Percentiles rank a stretch among this genome's conserved stretches.
These are phyloP conservation scores for Danielia reshetovae DNA, from an alignment of 805 yeast species.

Conservation along the genomic window DNA sequence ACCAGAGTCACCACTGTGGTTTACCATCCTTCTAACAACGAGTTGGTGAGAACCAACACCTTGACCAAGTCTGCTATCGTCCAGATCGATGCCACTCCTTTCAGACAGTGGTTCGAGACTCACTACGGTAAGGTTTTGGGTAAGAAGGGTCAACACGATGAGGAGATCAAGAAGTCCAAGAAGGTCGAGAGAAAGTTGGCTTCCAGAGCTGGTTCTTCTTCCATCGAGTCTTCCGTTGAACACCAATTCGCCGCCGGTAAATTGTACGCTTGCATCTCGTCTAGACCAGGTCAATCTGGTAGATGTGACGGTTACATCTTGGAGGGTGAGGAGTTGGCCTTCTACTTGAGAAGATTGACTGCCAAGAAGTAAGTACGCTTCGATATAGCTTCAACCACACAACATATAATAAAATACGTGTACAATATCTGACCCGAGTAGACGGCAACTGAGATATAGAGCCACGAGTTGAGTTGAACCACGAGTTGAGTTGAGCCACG, in stretches of 20 bases:
- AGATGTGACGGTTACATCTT: slow-evolving; percentile 99
- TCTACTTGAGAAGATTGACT: slow-evolving; percentile 99
- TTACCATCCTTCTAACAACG: slow-evolving; percentile 99
- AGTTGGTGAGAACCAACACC: slow-evolving; percentile 99
- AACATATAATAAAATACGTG: slow-evolving; percentile 2
- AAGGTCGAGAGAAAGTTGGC: slow-evolving; percentile 90
- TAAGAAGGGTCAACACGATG: slow-evolving; percentile 64
- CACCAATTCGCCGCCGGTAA: slow-evolving; percentile 98
- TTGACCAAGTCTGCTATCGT: slow-evolving; percentile 98
- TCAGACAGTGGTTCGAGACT: slow-evolving; percentile 98
- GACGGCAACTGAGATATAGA: too few species aligned
- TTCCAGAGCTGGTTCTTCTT: slow-evolving; percentile 80
- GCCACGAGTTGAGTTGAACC: too few species aligned
- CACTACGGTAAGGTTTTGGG: slow-evolving; percentile 95
- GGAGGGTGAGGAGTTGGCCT: slow-evolving; percentile 99
- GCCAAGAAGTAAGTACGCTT: slow-evolving; percentile 91
- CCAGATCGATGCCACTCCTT: slow-evolving; percentile 99
- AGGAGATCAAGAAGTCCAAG: slow-evolving; percentile 64
- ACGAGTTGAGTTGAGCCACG: too few species aligned
- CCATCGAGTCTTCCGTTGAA: slow-evolving; percentile 87
- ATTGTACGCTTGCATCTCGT: slow-evolving; percentile 96
- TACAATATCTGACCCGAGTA: background rate
- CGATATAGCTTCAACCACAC: background rate
- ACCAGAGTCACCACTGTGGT: slow-evolving; percentile 97
- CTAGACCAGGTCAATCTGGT: slow-evolving; percentile 99